phyloP scores from a whole-genome alignment of 352 stramenopile species.

The Pythium volutum region DNA sequence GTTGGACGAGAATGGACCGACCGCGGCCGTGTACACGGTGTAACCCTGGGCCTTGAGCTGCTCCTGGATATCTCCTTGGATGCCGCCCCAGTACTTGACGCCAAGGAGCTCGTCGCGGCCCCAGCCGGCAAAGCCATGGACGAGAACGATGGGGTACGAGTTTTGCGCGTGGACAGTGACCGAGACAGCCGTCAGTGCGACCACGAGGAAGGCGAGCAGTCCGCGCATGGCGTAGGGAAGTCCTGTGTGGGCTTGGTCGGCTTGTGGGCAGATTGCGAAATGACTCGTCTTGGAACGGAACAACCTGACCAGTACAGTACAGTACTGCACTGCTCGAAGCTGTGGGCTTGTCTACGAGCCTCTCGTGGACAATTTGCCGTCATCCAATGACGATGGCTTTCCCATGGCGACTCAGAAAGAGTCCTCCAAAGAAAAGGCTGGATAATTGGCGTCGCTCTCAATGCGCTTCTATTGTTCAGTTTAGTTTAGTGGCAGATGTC shows the following conservation, averaged over 20 bases:
- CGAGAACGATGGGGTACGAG: constrained; percentile 28
- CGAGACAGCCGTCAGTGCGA: constrained; percentile 3
- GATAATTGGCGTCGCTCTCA: no score
- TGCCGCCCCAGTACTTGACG: constrained; percentile 27
- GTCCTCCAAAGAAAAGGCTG: background rate
- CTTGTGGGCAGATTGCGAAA: background rate
- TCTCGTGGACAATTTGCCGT: no score
- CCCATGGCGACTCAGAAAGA: background rate
- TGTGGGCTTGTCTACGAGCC: no score
- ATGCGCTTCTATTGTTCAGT: no score
- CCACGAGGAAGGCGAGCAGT: constrained; percentile 13
- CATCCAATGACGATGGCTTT: no score
- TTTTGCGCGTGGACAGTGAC: constrained; percentile 15
- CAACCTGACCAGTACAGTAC: background rate
- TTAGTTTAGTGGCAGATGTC: no score
- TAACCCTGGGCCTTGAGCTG: constrained; percentile 34
- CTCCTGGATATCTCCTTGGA: constrained; percentile 24
- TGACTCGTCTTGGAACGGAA: background rate
- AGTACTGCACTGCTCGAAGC: no score
- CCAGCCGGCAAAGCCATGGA: constrained; percentile 30
- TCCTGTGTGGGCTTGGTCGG: background rate
- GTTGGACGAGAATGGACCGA: constrained; percentile 34
- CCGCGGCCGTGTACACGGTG: constrained; percentile 24
- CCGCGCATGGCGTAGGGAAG: background rate
- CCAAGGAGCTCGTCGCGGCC: constrained; percentile 21